Conservation (phyloP, 257 asterid species). For the Solanum arcanum region DNA sequence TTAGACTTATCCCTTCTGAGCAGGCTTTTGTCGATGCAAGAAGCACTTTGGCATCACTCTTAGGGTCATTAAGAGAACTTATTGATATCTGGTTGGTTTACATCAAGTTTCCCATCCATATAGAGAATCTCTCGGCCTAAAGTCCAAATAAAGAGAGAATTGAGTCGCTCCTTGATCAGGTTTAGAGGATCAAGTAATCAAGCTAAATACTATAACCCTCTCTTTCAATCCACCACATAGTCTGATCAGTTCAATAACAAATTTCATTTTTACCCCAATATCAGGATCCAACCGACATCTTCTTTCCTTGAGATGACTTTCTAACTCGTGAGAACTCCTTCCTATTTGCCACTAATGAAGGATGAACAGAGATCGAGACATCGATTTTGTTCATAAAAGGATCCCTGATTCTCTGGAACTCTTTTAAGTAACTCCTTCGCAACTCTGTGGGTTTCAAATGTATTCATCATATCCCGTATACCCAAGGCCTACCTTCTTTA, state of each 20-base stretch:
- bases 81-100: conserved; percentile 30
- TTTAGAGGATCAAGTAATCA: neutral
- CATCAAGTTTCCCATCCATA: conserved; percentile 37
- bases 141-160: neutral
- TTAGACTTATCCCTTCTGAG: conserved; percentile 64
- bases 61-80: conserved; percentile 29
- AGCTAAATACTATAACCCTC: neutral
- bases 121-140: neutral
- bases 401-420: neutral
- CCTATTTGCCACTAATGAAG: neutral
- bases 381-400: conserved; percentile 12
- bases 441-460: conserved; percentile 35
- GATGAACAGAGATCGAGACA: neutral
- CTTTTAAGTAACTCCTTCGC: conserved; percentile 18
- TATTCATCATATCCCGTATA: conserved; percentile 29
- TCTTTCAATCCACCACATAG: neutral
- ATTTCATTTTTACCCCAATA: neutral
- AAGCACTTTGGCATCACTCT: conserved; percentile 38
- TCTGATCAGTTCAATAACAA: neutral
- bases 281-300: neutral
- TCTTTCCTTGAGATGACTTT: neutral
- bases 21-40: conserved; percentile 66
- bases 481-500: conserved; percentile 55
- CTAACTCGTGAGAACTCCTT: neutral
- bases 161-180: neutral